Conservation (phyloP, 23 red algal species). For the Gracilaria gracilis region DNA sequence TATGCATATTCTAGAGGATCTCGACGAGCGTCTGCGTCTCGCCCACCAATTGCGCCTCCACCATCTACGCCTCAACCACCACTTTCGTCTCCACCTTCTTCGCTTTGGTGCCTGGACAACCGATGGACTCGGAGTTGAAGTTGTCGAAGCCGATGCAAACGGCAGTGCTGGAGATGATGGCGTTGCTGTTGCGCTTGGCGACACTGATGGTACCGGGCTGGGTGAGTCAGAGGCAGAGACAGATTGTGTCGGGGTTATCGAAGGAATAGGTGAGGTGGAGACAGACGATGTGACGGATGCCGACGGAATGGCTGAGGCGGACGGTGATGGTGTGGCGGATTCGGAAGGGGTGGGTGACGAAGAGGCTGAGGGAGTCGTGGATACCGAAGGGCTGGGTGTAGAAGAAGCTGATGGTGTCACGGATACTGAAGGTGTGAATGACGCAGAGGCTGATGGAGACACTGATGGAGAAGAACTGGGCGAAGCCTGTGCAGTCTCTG, state of each 20-base stretch:
- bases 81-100: background rate
- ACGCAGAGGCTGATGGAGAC: background rate
- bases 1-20: background rate
- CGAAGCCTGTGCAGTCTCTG: background rate
- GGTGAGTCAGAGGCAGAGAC: no score
- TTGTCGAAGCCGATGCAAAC: no score
- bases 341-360: no score
- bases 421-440: background rate
- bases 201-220: no score
- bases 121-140: no score
- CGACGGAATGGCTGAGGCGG: background rate
- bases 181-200: no score
- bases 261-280: no score
- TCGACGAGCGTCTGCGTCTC: background rate
- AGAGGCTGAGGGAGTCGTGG: background rate
- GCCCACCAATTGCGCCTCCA: background rate
- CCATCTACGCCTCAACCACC: constrained; percentile 10
- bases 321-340: background rate
- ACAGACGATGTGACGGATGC: background rate
- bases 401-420: background rate
- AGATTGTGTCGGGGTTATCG: no score
- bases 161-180: no score
- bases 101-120: background rate
- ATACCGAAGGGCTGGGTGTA: no score
- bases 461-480: background rate